phyloP scores from a whole-genome alignment of 345 rosid genomes.

The Syzygium oleosum region DNA sequence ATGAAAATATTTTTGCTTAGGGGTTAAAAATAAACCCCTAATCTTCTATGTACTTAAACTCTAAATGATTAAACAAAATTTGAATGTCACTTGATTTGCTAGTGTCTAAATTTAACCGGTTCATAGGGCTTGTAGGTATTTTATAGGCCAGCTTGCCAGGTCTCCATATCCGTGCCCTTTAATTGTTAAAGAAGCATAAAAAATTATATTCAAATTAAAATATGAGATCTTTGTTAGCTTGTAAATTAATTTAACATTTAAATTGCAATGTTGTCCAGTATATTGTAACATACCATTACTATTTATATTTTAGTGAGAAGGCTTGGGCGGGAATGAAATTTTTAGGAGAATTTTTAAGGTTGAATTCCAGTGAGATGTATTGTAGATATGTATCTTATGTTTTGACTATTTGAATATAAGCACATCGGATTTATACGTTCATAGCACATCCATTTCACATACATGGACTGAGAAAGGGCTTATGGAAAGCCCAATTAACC shows the following conservation, averaged over 20 bases:
- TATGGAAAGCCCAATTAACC: background rate
- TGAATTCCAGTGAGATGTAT: background rate
- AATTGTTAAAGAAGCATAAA: background rate
- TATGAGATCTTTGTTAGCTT: background rate
- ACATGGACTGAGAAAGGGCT: background rate
- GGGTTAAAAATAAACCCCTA: too few species aligned
- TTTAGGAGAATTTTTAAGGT: background rate
- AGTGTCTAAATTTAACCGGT: too few species aligned
- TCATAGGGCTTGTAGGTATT: too few species aligned
- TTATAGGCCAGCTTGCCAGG: too few species aligned
- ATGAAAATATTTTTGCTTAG: too few species aligned
- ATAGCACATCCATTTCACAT: background rate
- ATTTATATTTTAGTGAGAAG: background rate
- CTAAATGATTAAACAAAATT: too few species aligned
- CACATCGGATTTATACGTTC: background rate
- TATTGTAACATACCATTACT: background rate
- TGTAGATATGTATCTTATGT: background rate
- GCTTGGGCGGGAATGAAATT: background rate
- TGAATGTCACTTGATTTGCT: too few species aligned
- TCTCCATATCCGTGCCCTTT: background rate
- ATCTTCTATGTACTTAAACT: too few species aligned
- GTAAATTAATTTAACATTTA: background rate
- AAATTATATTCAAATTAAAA: background rate
- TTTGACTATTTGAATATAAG: background rate
- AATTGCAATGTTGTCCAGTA: background rate